A percentile compares a stretch with the other conserved stretches of the same genome.
Evolutionary conservation across 1,139 yeast genomes (phyloP).

Genomic region (Lodderomyces jiufengensis): DNA sequence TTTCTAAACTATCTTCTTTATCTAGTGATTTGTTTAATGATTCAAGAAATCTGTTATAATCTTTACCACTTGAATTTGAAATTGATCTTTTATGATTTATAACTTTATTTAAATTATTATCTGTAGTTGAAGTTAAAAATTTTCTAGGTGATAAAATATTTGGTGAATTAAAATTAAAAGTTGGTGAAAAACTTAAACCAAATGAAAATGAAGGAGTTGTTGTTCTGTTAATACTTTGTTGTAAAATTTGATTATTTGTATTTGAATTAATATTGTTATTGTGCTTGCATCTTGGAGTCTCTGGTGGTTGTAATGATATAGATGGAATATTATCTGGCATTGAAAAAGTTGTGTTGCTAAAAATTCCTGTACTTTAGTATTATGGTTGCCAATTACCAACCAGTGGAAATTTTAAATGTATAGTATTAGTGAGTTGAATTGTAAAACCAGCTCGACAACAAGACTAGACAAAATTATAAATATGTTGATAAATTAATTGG

Average conservation of each 20-base stretch:
- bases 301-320: conserved; percentile 4
- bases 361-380: too few species aligned
- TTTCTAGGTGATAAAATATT: conserved; percentile 34
- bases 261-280: background rate
- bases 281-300: conserved; percentile 8
- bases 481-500: too few species aligned
- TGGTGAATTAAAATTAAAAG: conserved; percentile 41
- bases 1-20: too few species aligned
- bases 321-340: conserved; percentile 4
- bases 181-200: conserved; percentile 44
- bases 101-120: conserved; percentile 18
- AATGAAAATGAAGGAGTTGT: conserved; percentile 38
- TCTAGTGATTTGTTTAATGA: conserved; percentile 7
- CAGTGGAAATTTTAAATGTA: too few species aligned
- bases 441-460: too few species aligned
- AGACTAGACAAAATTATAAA: too few species aligned
- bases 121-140: conserved; percentile 23
- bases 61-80: conserved; percentile 3
- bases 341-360: too few species aligned
- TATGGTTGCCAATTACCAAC: too few species aligned
- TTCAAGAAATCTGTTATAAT: conserved; percentile 8
- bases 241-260: background rate
- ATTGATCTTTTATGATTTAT: conserved; percentile 7
- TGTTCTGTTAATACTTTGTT: conserved; percentile 15
- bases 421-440: too few species aligned